phyloP scores from a whole-genome alignment of 257 asterid genomes.

The Gynochthodes officinalis region DNA sequence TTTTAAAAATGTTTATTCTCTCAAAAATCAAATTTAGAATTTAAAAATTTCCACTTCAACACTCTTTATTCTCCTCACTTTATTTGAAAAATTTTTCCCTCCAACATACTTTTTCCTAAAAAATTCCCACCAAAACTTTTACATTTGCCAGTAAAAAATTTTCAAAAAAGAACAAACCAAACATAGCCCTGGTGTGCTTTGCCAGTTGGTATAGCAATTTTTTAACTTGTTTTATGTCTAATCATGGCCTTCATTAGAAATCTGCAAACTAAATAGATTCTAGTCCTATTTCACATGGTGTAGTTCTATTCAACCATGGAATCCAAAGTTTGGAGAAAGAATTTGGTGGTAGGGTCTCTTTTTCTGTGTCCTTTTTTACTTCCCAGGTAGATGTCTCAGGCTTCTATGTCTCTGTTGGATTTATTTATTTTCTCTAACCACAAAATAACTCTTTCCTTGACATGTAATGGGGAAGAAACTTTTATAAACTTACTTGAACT shows the following conservation, averaged over 20 bases:
- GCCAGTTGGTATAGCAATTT: not conserved
- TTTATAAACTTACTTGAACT: not conserved
- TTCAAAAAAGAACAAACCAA: no score
- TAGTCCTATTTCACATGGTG: not conserved
- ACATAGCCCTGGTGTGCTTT: not conserved
- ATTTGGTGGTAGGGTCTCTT: not conserved
- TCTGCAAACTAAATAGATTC: not conserved
- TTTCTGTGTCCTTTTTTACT: not conserved
- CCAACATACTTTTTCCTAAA: no score
- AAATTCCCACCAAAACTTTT: no score
- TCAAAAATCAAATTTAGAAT: no score
- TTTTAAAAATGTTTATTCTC: no score
- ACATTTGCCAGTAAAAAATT: no score
- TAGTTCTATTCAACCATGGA: not conserved
- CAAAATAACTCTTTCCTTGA: not conserved
- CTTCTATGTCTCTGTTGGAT: not conserved
- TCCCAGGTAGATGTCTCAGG: not conserved
- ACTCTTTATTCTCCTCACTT: no score
- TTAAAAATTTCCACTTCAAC: no score
- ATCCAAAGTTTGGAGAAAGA: not conserved
- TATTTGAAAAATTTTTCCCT: no score
- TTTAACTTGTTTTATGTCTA: not conserved
- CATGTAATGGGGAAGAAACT: not conserved
- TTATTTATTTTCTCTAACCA: no score
- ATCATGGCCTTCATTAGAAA: not conserved